Base-by-base conservation (phyloP, 2,329 filamentous ascomycete genomes). In the Zymoseptoria brevis region DNA sequence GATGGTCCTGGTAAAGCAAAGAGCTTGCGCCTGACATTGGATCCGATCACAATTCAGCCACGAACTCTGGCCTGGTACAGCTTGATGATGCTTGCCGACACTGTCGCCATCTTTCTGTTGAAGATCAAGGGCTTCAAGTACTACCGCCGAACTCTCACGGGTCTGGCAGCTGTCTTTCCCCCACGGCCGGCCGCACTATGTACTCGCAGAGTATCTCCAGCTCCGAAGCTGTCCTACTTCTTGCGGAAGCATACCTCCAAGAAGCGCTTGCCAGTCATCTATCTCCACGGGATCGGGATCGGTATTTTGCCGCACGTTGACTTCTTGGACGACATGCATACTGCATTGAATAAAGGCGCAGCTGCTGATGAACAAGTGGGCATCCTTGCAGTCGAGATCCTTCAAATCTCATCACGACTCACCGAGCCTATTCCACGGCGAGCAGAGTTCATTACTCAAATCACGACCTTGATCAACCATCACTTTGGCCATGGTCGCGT, bases 281-380 rank as follows among this genome's bases (percentile, higher is more conserved):
- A 88, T 72, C 77, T 89, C 53, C 87, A 89, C 65, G 87, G 87
- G 16, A 87, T 89, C 54, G 86, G 87, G 50, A 64, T 89, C 59
- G 87, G 87, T 0, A 77, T 89, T 1, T 81, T 82, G 68, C 81
- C 85, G 0, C 87, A 89, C 65, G 74, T 79, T 11, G 70, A 74
- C 16, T 87, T 87, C 66, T 73, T 89, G 1, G 69, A 73, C 35
- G 78, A 80, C 54, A 71, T 88, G 48, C 76, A 79, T 62, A 69
- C 73, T 3, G 56, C 60, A 8, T 30, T 66, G 22, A 69, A 70
- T 53, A 41, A 57, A 21, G 57, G 59, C 16, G 59, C 56, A 19
- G 16, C 21, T 9, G 57, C 61, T 13, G 74, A 79, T 56, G 79
- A 76, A 9, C 73, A 81, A 58, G 74, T 86, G n/a, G 85, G 86